Conservation (phyloP, 208 protist species). For the Leishmania tarentolae region DNA sequence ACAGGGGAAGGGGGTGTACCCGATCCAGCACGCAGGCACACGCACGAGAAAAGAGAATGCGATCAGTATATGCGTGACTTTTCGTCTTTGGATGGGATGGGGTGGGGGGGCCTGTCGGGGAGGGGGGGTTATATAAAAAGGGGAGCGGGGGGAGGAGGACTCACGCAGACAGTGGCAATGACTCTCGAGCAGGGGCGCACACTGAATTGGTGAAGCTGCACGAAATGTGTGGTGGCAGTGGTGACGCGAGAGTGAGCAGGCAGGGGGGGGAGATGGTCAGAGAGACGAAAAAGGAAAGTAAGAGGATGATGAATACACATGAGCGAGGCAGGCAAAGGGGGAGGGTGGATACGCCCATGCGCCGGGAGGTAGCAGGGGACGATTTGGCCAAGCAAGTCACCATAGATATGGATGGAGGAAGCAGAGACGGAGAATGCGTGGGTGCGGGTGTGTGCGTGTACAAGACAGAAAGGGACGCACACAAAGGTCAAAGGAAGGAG, state of each 20-base stretch:
- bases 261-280: not conserved
- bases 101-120: not conserved
- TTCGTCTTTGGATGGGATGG: too few relatives aligned
- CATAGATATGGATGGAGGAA: slow-evolving; percentile 1
- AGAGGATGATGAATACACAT: not conserved
- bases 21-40: slow-evolving; percentile 1
- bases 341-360: not conserved
- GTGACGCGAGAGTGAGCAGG: not conserved
- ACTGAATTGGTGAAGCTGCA: not conserved
- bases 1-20: not conserved
- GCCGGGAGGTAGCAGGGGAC: not conserved
- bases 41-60: not conserved
- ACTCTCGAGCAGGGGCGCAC: not conserved
- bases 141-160: not conserved
- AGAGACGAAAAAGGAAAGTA: not conserved
- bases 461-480: not conserved
- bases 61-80: slow-evolving; percentile 1
- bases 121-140: not conserved
- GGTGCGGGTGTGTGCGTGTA: too few relatives aligned
- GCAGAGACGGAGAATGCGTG: not conserved
- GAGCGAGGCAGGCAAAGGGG: not conserved
- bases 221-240: not conserved
- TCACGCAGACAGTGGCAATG: not conserved
- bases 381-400: not conserved
- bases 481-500: not conserved